These are phyloP conservation scores for Kappamyces sp. DNA, from an alignment of 192 early-diverging fungal genomes.

Conservation along the genomic window DNA sequence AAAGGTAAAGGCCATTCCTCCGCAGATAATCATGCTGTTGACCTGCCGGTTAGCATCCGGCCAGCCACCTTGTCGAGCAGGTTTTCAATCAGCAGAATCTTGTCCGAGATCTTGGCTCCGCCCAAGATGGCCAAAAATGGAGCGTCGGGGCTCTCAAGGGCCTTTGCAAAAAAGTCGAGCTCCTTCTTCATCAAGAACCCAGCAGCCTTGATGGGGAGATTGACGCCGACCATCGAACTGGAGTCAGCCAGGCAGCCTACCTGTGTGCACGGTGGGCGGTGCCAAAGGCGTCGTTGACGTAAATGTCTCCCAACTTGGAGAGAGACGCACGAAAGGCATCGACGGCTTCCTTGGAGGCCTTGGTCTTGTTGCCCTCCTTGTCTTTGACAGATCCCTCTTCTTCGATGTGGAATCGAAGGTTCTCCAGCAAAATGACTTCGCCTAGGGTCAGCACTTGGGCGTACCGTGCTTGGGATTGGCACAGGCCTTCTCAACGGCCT, in stretches of 20 bases:
- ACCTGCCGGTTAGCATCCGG: neutral
- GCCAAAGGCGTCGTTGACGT: conserved; percentile 98
- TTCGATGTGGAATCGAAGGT: conserved; percentile 97
- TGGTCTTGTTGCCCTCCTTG: conserved; percentile 82
- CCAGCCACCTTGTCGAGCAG: conserved; percentile 85
- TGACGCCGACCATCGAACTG: conserved; percentile 83
- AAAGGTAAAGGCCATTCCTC: conserved; percentile 99
- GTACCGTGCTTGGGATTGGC: conserved; percentile 49
- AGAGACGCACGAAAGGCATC: conserved; percentile 86
- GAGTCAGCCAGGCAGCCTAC: neutral
- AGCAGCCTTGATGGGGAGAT: conserved; percentile 82
- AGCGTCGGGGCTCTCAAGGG: conserved; percentile 81
- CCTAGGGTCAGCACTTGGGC: conserved; percentile 35
- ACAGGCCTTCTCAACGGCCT: conserved; percentile 74
- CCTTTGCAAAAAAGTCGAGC: conserved; percentile 97
- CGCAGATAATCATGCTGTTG: conserved; percentile 54
- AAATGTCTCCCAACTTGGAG: conserved; percentile 89
- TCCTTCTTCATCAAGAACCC: conserved; percentile 99
- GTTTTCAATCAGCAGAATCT: conserved; percentile 98
- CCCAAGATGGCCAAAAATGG: conserved; percentile 97
- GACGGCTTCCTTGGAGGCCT: conserved; percentile 77
- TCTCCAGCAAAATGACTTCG: conserved; percentile 90
- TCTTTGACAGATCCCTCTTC: conserved; percentile 95
- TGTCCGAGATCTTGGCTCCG: conserved; percentile 97
- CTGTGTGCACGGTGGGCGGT: conserved; percentile 98